A percentile compares a stretch with the other conserved stretches of the same genome.
These are phyloP conservation scores for Rubroshorea leprosula DNA, from an alignment of 345 rosid genomes.

Conservation along the genomic window DNA sequence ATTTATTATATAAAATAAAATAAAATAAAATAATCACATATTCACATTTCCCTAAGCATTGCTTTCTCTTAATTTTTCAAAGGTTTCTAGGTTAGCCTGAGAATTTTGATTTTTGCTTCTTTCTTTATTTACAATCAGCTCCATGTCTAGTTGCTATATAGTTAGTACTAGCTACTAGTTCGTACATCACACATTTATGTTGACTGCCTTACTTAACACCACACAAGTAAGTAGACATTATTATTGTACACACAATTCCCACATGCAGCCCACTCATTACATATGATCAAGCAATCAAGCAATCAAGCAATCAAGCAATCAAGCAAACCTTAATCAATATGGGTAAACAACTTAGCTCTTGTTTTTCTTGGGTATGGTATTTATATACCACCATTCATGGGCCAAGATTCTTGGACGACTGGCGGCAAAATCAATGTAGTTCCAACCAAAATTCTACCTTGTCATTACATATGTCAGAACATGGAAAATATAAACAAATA, in stretches of 20 bases:
- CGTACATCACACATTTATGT: too few species aligned
- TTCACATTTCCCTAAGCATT: too few species aligned
- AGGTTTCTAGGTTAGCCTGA: too few species aligned
- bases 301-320: slow-evolving; percentile 16
- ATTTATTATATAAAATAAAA: too few species aligned
- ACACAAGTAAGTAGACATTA: too few species aligned
- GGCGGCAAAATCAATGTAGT: slow-evolving; percentile 38
- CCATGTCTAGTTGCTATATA: too few species aligned
- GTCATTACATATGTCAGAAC: slow-evolving; percentile 31
- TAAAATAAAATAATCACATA: too few species aligned
- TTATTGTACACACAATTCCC: slow-evolving; percentile 7
- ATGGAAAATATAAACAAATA: slow-evolving; percentile 31
- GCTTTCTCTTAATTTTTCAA: too few species aligned
- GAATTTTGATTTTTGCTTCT: too few species aligned
- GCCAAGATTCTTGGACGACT: slow-evolving; percentile 25
- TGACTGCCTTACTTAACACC: too few species aligned
- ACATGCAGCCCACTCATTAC: slow-evolving; percentile 29
- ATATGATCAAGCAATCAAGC: slow-evolving; percentile 13
- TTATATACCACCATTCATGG: slow-evolving; percentile 9
- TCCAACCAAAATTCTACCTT: slow-evolving; percentile 42
- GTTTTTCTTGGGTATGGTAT: background rate
- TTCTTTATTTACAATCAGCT: too few species aligned
- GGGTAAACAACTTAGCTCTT: slow-evolving; percentile 1
- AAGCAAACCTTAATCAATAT: slow-evolving; percentile 11
- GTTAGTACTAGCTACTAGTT: too few species aligned